phyloP scores from a whole-genome alignment of 805 yeast genomes.

The Yamadazyma endophytica region DNA sequence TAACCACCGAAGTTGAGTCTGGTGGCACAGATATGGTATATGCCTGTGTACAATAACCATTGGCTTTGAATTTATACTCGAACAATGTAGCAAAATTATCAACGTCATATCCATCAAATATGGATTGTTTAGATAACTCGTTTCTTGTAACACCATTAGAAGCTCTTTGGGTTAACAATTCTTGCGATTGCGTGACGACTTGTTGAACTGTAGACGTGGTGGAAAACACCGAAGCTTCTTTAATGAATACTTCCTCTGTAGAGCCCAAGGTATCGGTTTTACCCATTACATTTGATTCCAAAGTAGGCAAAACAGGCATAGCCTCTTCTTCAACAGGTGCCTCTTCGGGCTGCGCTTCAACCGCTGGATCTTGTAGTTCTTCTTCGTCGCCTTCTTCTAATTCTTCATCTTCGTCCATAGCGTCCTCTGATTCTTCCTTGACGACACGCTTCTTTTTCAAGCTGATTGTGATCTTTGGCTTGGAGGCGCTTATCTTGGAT shows the following conservation, averaged over 20 bases:
- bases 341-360: conserved; percentile 7
- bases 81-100: conserved; percentile 27
- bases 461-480: conserved; percentile 18
- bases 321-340: conserved; percentile 4
- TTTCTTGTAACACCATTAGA: conserved; percentile 17
- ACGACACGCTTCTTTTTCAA: conserved; percentile 16
- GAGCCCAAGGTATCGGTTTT: conserved; percentile 23
- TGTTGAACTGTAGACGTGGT: conserved; percentile 11
- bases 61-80: conserved; percentile 34
- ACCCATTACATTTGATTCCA: conserved; percentile 20
- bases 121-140: conserved; percentile 21
- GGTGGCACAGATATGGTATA: conserved; percentile 35
- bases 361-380: conserved; percentile 10
- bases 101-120: conserved; percentile 29
- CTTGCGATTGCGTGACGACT: conserved; percentile 7
- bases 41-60: conserved; percentile 36
- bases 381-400: conserved; percentile 9
- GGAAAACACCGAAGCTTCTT: conserved; percentile 33
- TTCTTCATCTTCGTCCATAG: conserved; percentile 6
- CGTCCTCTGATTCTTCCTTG: conserved; percentile 11
- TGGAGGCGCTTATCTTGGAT: conserved; percentile 14
- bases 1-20: conserved; percentile 30
- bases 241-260: conserved; percentile 31
- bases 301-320: conserved; percentile 8
- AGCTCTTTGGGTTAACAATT: conserved; percentile 6